A percentile compares a stretch with the other conserved stretches of the same genome.
phyloP scores from a whole-genome alignment of 345 rosid species.

The Euphorbia lathyris region DNA sequence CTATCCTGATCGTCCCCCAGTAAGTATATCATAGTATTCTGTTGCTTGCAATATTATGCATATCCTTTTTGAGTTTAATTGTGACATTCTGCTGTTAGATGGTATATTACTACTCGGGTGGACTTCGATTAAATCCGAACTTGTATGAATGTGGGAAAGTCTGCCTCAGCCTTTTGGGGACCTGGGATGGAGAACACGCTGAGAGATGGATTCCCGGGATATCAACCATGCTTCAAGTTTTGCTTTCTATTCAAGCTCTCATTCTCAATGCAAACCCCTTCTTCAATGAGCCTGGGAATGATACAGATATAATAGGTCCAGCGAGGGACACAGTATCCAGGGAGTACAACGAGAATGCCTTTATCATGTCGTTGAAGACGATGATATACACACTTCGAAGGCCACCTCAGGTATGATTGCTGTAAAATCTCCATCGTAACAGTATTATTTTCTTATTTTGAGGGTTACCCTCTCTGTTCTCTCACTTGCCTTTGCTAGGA shows the following conservation, averaged over 20 bases:
- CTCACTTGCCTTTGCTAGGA: background rate
- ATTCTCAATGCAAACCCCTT: conserved; percentile 50
- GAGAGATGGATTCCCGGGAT: conserved; percentile 53
- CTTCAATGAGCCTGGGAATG: conserved; percentile 63
- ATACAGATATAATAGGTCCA: conserved; percentile 12
- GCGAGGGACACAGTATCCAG: conserved; percentile 34
- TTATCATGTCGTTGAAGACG: conserved; percentile 51
- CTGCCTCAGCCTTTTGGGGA: conserved; percentile 64
- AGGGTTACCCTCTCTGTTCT: background rate
- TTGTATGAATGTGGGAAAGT: conserved; percentile 60
- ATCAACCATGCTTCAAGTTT: conserved; percentile 64
- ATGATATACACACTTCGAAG: conserved; percentile 49
- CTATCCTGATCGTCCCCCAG: conserved; percentile 53
- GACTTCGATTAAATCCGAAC: conserved; percentile 57
- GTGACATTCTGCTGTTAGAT: conserved; percentile 26
- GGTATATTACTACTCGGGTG: conserved; percentile 65
- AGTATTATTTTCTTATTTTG: background rate
- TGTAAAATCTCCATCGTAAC: background rate
- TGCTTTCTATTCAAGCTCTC: conserved; percentile 58
- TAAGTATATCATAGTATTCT: conserved; percentile 19
- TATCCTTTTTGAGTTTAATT: conserved; percentile 13
- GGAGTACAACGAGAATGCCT: conserved; percentile 40
- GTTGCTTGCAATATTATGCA: background rate
- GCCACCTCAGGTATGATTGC: conserved; percentile 47
- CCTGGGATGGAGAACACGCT: conserved; percentile 45